Base-by-base conservation (phyloP, 1,284 basidiomycete species). In the Tilletiaria anomala region DNA sequence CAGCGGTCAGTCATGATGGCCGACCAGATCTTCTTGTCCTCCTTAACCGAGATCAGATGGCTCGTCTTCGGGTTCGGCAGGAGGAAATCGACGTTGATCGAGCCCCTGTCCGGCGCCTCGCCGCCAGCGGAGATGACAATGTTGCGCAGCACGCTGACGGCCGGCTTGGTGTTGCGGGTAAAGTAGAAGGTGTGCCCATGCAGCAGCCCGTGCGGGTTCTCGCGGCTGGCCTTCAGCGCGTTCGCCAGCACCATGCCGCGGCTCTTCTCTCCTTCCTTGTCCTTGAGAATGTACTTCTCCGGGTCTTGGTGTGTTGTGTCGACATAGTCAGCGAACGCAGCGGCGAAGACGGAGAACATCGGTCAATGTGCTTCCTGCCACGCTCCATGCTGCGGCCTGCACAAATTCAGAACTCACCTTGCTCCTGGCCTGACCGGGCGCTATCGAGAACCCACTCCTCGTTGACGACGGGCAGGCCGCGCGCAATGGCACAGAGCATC, bases 401-500 rank as follows among this genome's bases (percentile, higher is more conserved):
- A n/a, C n/a, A n/a, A n/a, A n/a, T n/a, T n/a, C n/a, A n/a, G n/a
- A n/a, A n/a, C n/a, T n/a, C 26, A 29, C 8, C 26, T n/a, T 29
- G 26, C 26, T 29, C 26, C 26, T 29, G 10, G 26, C 26, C 10
- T 29, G n/a, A 29, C 38, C 32, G 32, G 5, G 39, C 37, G 33
- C 44, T 46, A 19, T 35, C 38, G 12, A 31, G 22, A n/a, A 50
- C 15, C 48, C 48, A 50, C 16, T 32, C 37, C 21, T 41, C 19
- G n/a, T 19, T 34, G 14, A 50, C 48, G 21, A 50, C 35, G 17
- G 40, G 20, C 12, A 50, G 42, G n/a, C 48, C 48, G 4, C 40
- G 23, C 14, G 48, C 48, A 35, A 50, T 47, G 5, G 48, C 48
- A 37, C 48, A 47, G 3, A 50, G 37, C 48, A 50, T 47, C 40